phyloP scores from a whole-genome alignment of 148 eudicot species.

The Polygonum maritimum region DNA sequence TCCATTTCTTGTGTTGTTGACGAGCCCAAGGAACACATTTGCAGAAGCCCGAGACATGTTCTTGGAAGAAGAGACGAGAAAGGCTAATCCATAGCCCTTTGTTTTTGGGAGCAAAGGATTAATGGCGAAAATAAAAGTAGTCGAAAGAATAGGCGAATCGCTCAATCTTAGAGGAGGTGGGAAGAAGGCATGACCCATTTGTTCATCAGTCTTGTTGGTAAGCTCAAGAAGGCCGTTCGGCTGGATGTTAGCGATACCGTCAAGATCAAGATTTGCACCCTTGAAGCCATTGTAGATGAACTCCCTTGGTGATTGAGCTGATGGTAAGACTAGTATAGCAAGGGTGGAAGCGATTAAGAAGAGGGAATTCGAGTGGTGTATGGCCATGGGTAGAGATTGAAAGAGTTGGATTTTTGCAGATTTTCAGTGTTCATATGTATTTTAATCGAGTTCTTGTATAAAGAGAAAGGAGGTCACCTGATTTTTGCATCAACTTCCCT shows the following conservation, averaged over 20 bases:
- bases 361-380: not conserved
- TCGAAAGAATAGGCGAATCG: not conserved
- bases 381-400: not conserved
- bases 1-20: not conserved
- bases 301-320: not conserved
- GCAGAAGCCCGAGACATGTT: not conserved
- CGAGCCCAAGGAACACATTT: not conserved
- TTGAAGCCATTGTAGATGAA: slow-evolving; percentile 10
- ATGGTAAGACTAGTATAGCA: not conserved
- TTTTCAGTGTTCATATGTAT: not conserved
- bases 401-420: not conserved
- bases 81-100: not conserved
- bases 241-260: slow-evolving; percentile 5
- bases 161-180: not conserved
- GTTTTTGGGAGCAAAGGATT: not conserved
- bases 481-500: not conserved
- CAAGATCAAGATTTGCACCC: slow-evolving; percentile 1
- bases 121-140: not conserved
- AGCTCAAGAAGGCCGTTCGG: slow-evolving; percentile 7
- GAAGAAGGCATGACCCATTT: slow-evolving; percentile 5
- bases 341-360: not conserved
- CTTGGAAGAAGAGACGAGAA: not conserved
- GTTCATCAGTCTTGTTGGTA: slow-evolving; percentile 4
- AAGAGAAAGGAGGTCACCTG: not conserved
- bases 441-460: not conserved